These are phyloP conservation scores for Drosera capensis DNA, from an alignment of 148 eudicot genomes.

Conservation along the genomic window DNA sequence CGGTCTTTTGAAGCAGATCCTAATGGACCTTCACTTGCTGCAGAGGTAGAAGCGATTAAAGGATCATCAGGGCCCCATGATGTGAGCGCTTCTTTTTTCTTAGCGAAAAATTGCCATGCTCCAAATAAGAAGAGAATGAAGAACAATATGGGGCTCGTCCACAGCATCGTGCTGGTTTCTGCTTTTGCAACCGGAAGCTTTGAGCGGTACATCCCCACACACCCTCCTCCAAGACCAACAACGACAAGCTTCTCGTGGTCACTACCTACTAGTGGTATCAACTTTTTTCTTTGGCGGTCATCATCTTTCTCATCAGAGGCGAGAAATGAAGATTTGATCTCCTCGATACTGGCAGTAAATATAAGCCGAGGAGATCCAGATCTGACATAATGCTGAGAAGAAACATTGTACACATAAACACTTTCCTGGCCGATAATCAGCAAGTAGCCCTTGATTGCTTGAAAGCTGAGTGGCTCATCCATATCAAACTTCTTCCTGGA, in stretches of 20 bases:
- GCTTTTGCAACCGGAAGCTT: slow-evolving; percentile 52
- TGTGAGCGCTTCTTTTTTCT: slow-evolving; percentile 79
- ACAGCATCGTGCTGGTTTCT: slow-evolving; percentile 46
- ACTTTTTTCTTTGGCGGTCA: slow-evolving; percentile 10
- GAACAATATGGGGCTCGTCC: slow-evolving; percentile 73
- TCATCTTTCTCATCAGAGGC: slow-evolving; percentile 18
- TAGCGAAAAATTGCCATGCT: slow-evolving; percentile 89
- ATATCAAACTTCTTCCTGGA: slow-evolving; percentile 61
- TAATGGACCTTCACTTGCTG: slow-evolving; percentile 35
- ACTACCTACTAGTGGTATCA: slow-evolving; percentile 54
- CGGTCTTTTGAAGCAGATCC: slow-evolving; percentile 42
- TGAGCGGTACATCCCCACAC: slow-evolving; percentile 69
- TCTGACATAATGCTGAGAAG: slow-evolving; percentile 60
- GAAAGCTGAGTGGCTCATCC: slow-evolving; percentile 51
- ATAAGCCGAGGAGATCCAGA: slow-evolving; percentile 51
- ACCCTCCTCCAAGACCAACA: slow-evolving; percentile 74
- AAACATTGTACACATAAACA: slow-evolving; percentile 64
- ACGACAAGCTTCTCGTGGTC: slow-evolving; percentile 66
- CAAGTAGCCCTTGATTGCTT: slow-evolving; percentile 78
- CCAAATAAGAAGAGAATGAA: slow-evolving; percentile 82
- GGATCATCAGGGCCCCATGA: slow-evolving; percentile 97
- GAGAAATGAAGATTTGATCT: slow-evolving; percentile 49
- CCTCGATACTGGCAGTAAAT: slow-evolving; percentile 62
- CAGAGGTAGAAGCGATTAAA: slow-evolving; percentile 25
- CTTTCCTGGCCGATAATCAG: slow-evolving; percentile 45